These are phyloP conservation scores for Mycena vulgaris DNA, from an alignment of 768 basidiomycete species.

Conservation along the genomic window DNA sequence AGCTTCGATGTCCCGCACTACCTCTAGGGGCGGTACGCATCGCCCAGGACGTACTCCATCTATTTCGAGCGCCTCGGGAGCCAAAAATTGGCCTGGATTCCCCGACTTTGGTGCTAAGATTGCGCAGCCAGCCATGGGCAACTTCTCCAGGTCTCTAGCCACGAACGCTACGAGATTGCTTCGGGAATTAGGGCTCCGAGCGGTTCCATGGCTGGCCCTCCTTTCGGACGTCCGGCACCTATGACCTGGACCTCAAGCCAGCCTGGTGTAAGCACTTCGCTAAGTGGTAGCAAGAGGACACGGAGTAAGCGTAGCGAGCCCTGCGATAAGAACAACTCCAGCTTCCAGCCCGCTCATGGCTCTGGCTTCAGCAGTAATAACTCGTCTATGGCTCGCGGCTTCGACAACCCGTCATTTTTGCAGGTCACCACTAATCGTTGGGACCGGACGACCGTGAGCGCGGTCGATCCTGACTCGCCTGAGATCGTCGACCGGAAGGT, in stretches of 20 bases:
- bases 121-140: conserved; percentile 70
- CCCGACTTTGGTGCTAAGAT: conserved; percentile 65
- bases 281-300: conserved; percentile 71
- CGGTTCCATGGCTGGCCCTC: conserved; percentile 60
- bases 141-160: conserved; percentile 75
- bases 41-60: conserved; percentile 61
- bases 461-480: conserved; percentile 76
- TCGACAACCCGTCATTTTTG: conserved; percentile 85
- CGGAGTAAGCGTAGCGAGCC: conserved; percentile 90
- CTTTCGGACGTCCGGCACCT: conserved; percentile 68
- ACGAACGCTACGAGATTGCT: conserved; percentile 74
- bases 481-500: conserved; percentile 95
- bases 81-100: conserved; percentile 54
- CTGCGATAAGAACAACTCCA: conserved; percentile 69
- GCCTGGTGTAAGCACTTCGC: conserved; percentile 67
- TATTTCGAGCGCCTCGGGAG: conserved; percentile 44
- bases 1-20: conserved; percentile 63
- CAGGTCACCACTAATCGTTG: conserved; percentile 88
- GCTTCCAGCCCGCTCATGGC: conserved; percentile 59
- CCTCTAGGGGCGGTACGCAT: conserved; percentile 78
- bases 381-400: conserved; percentile 44
- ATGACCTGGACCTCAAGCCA: conserved; percentile 81
- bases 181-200: conserved; percentile 66
- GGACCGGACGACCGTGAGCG: conserved; percentile 68
- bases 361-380: conserved; percentile 51